These are phyloP conservation scores for Cardamine occulta DNA, from an alignment of 345 rosid genomes.

Conservation along the genomic window DNA sequence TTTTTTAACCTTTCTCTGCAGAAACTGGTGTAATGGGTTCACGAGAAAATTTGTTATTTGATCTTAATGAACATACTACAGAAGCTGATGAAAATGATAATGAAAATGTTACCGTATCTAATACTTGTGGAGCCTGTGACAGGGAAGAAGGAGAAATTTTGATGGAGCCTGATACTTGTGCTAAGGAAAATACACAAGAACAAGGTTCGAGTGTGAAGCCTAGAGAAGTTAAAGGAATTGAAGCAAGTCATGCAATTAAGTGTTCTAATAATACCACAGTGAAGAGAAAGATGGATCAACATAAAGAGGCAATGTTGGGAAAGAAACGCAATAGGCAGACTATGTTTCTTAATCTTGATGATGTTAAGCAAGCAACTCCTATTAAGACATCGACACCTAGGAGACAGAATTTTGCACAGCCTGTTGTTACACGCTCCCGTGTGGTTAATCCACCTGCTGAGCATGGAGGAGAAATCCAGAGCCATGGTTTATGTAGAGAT, in stretches of 20 bases:
- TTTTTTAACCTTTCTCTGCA: not conserved
- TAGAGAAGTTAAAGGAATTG: constrained; percentile 76
- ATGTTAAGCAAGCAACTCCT: constrained; percentile 82
- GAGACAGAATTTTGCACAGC: constrained; percentile 61
- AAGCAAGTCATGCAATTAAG: constrained; percentile 73
- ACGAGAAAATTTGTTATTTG: not conserved
- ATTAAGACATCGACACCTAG: constrained; percentile 74
- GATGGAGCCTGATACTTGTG: constrained; percentile 60
- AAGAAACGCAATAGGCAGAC: constrained; percentile 94
- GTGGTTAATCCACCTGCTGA: constrained; percentile 50
- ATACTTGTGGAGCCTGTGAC: constrained; percentile 37
- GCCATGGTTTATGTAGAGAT: constrained; percentile 47
- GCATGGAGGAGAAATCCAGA: constrained; percentile 56
- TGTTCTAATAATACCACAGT: constrained; percentile 65
- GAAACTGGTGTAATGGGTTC: not conserved
- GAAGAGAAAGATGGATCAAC: constrained; percentile 87
- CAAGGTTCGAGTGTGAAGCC: constrained; percentile 50
- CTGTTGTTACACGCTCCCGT: constrained; percentile 62
- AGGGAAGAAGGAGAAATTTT: constrained; percentile 90
- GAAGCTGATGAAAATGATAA: not conserved
- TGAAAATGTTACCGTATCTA: not conserved
- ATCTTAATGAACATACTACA: not conserved
- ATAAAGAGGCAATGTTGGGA: constrained; percentile 92
- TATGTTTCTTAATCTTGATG: constrained; percentile 81
- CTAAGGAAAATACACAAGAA: constrained; percentile 49